A percentile compares a stretch with the other conserved stretches of the same genome.
Evolutionary conservation across 768 basidiomycete species (phyloP).

Genomic region (Termitomyces sp.): DNA sequence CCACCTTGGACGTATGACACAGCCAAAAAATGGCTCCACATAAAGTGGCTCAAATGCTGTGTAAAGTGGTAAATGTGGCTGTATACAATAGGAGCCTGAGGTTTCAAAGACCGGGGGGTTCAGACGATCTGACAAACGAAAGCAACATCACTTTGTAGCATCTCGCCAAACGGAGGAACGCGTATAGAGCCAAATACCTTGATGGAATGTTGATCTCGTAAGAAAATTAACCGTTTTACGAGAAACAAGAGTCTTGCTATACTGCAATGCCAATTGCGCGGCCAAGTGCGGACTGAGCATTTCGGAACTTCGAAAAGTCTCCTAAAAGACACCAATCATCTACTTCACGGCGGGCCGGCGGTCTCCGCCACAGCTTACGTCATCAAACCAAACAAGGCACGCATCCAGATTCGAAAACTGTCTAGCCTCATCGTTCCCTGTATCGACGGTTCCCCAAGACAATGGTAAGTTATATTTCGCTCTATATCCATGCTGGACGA

Average conservation of each 20-base stretch:
- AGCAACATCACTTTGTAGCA: neutral
- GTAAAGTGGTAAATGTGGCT: neutral
- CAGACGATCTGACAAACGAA: neutral
- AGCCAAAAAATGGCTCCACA: neutral
- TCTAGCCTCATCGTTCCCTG: slow-evolving; percentile 24
- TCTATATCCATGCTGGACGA: neutral
- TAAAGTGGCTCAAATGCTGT: neutral
- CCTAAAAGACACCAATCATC: no score
- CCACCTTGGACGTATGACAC: neutral
- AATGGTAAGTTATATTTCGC: slow-evolving; percentile 36
- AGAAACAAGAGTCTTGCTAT: neutral
- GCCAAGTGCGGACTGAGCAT: no score
- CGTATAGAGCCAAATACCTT: neutral
- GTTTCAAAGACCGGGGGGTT: neutral
- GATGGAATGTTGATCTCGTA: no score
- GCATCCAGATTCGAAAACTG: slow-evolving; percentile 22
- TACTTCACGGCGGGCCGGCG: no score
- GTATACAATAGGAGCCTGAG: slow-evolving; percentile 1
- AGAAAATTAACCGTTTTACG: no score
- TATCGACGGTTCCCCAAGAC: slow-evolving; percentile 39
- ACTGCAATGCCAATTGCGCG: no score
- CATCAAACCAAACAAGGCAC: slow-evolving; percentile 38
- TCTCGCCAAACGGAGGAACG: neutral
- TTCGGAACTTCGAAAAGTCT: no score
- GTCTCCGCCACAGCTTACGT: slow-evolving; percentile 24